Conservation (phyloP, 2,329 filamentous ascomycete genomes). For the Aspergillus pseudoglaucus region DNA sequence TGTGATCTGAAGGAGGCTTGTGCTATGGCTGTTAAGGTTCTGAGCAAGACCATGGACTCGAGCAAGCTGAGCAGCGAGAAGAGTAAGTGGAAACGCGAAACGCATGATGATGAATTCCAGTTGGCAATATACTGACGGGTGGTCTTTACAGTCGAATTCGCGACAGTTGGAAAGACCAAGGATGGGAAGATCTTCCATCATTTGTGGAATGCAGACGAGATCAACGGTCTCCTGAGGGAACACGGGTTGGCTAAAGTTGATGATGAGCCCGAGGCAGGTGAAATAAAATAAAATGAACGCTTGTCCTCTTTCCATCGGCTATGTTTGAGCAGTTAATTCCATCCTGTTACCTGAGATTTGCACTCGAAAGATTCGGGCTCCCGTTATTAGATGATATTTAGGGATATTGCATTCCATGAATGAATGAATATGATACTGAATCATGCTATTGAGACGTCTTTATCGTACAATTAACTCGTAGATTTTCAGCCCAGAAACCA, state of each 20-base stretch:
- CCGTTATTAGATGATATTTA: background rate
- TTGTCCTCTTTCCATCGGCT: constrained; percentile 18
- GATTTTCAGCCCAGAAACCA: too few relatives aligned
- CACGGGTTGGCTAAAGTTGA: constrained; percentile 82
- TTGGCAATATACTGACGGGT: constrained; percentile 8
- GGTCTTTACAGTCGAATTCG: constrained; percentile 73
- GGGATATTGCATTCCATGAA: background rate
- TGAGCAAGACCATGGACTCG: constrained; percentile 99
- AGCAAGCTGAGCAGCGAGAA: constrained; percentile 99
- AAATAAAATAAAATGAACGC: constrained; percentile 32
- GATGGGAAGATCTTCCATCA: constrained; percentile 97
- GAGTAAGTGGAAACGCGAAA: constrained; percentile 55
- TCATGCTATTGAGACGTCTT: constrained; percentile 4
- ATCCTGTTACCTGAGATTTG: constrained; percentile 9
- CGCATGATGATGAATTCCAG: background rate
- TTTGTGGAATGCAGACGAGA: constrained; percentile 94
- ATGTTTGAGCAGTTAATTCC: constrained; percentile 19
- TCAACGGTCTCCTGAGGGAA: constrained; percentile 87
- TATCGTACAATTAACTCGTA: constrained; percentile 5
- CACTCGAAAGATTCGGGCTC: background rate
- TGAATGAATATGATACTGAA: constrained; percentile 3
- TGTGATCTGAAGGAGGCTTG: constrained; percentile 94
- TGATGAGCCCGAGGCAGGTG: constrained; percentile 59
- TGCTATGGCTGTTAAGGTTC: constrained; percentile 92
- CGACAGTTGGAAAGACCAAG: constrained; percentile 91